These are phyloP conservation scores for Eutrema salsugineum DNA, from an alignment of 441 rosid species.

Conservation along the genomic window DNA sequence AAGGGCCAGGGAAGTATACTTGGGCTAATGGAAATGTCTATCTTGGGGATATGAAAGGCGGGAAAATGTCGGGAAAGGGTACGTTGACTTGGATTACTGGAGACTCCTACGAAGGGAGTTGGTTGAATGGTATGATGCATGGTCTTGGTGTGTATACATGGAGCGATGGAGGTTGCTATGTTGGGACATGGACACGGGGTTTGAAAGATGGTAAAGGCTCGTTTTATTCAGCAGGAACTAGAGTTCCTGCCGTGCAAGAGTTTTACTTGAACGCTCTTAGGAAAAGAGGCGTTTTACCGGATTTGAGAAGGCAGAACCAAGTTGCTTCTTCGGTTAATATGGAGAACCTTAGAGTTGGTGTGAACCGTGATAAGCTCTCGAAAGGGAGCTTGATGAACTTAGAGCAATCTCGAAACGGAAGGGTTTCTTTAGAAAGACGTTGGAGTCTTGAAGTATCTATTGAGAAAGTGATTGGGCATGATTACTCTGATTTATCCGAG, in stretches of 20 bases:
- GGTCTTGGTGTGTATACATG: constrained; percentile 93
- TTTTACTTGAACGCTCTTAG: constrained; percentile 78
- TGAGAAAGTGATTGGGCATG: constrained; percentile 90
- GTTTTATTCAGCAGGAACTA: constrained; percentile 82
- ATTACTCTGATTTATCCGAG: constrained; percentile 57
- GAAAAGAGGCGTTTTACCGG: constrained; percentile 86
- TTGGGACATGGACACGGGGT: constrained; percentile 97
- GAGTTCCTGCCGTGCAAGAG: constrained; percentile 70
- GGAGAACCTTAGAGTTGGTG: constrained; percentile 53
- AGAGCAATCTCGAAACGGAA: constrained; percentile 67
- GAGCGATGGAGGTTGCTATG: constrained; percentile 83
- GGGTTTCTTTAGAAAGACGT: constrained; percentile 82
- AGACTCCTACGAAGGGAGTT: constrained; percentile 87
- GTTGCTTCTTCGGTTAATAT: constrained; percentile 71
- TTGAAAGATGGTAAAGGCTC: constrained; percentile 98
- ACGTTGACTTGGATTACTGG: constrained; percentile 81
- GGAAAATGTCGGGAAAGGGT: constrained; percentile 95
- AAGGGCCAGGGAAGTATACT: constrained; percentile 95
- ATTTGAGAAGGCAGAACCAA: constrained; percentile 65
- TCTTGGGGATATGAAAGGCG: constrained; percentile 88
- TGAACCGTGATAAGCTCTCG: constrained; percentile 47
- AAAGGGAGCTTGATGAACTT: constrained; percentile 74
- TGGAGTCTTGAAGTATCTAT: constrained; percentile 98
- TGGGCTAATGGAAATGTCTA: constrained; percentile 87
- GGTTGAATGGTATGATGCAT: constrained; percentile 94